Evolutionary conservation across 202 grass and related monocot genomes (phyloP).

Genomic region (Elaeis oleifera): DNA sequence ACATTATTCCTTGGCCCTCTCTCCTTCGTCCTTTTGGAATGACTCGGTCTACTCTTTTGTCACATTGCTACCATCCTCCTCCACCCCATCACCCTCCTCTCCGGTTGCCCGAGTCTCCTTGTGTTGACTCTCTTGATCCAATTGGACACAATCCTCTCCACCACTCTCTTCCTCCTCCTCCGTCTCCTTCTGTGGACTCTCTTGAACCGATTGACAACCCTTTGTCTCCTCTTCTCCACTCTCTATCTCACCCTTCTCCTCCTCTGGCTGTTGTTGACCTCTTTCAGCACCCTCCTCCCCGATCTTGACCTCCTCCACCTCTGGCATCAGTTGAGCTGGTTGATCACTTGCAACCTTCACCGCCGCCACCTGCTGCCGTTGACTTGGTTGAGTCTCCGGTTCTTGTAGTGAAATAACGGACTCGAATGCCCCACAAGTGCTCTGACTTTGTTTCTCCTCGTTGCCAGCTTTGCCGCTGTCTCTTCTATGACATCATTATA

Average conservation of each 20-base stretch:
- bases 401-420: not conserved
- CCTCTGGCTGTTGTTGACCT: not conserved
- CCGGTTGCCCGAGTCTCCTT: too few species aligned
- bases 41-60: not conserved
- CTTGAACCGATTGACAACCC: not conserved
- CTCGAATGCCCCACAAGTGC: slow-evolving; percentile 4
- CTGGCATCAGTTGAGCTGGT: too few species aligned
- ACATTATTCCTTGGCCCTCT: not conserved
- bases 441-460: slow-evolving; percentile 1
- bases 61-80: not conserved
- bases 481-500: not conserved
- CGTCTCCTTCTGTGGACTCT: not conserved
- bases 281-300: too few species aligned
- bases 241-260: not conserved
- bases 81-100: not conserved
- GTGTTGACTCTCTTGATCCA: not conserved
- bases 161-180: not conserved
- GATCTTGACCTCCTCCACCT: too few species aligned
- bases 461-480: not conserved
- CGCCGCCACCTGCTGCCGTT: not conserved
- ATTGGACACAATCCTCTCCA: not conserved
- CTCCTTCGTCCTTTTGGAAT: not conserved
- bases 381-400: not conserved
- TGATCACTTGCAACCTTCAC: not conserved
- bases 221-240: not conserved